Conservation (phyloP, 2,329 filamentous ascomycete species). For the Pseudopyricularia javanii region DNA sequence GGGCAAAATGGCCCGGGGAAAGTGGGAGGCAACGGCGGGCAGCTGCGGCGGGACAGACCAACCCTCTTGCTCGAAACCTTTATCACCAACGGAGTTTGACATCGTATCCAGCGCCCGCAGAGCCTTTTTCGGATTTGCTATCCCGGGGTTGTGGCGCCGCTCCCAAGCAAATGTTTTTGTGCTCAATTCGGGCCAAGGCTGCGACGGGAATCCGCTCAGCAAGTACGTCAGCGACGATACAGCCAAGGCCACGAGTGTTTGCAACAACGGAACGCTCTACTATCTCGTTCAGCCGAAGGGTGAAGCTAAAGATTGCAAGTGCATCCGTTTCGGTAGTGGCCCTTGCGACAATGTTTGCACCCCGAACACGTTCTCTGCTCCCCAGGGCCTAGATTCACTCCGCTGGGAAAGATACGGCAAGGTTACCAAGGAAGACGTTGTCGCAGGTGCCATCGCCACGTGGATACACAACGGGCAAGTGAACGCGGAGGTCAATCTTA, state of each 20-base stretch:
- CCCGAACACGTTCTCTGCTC: constrained; percentile 13
- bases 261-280: constrained; percentile 15
- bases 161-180: constrained; percentile 16
- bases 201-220: constrained; percentile 10
- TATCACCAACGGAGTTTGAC: not conserved
- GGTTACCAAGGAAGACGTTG: constrained; percentile 13
- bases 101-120: constrained; percentile 9
- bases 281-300: constrained; percentile 17
- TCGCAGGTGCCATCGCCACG: constrained; percentile 14
- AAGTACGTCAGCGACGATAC: constrained; percentile 13
- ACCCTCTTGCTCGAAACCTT: not conserved
- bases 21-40: not conserved
- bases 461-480: constrained; percentile 16
- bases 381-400: constrained; percentile 15
- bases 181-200: constrained; percentile 18
- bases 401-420: constrained; percentile 11
- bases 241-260: constrained; percentile 12
- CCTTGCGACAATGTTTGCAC: constrained; percentile 6
- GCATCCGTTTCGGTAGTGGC: too few species aligned
- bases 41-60: not conserved
- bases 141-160: constrained; percentile 17
- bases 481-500: constrained; percentile 11
- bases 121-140: constrained; percentile 16
- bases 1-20: constrained; percentile 15
- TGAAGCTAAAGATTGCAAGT: constrained; percentile 7